A percentile compares a stretch with the other conserved stretches of the same genome.
Conservation (phyloP, 257 asterid species). For the Catharanthus roseus region DNA sequence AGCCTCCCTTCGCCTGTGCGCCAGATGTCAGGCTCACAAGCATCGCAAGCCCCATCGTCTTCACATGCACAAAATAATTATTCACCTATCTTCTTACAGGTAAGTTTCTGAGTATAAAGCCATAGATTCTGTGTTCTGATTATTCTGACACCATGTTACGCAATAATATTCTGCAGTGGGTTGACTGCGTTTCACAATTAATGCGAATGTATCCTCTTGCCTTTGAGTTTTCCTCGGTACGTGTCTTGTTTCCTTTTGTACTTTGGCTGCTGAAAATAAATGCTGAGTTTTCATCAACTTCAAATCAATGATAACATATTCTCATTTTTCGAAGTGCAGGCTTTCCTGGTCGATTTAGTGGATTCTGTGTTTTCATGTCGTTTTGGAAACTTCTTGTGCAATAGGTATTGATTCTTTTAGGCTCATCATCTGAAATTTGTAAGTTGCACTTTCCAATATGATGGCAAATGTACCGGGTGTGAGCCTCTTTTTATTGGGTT, state of each 20-base stretch:
- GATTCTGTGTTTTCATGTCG: slow-evolving; percentile 86
- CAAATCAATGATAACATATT: slow-evolving; percentile 11
- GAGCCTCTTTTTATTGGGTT: background rate
- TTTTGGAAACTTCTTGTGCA: slow-evolving; percentile 93
- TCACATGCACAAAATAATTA: slow-evolving; percentile 78
- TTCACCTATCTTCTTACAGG: slow-evolving; percentile 97
- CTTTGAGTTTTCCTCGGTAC: slow-evolving; percentile 93
- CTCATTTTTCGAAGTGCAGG: slow-evolving; percentile 41
- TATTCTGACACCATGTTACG: slow-evolving; percentile 1
- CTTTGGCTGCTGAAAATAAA: background rate
- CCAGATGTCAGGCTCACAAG: slow-evolving; percentile 53
- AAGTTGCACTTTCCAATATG: background rate
- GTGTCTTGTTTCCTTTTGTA: slow-evolving; percentile 17
- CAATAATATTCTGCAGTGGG: slow-evolving; percentile 54
- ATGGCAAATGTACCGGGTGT: no score
- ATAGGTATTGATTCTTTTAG: slow-evolving; percentile 50
- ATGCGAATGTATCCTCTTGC: slow-evolving; percentile 90
- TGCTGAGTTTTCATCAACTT: slow-evolving; percentile 1
- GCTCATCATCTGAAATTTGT: background rate
- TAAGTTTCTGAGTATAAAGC: slow-evolving; percentile 17
- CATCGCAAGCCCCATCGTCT: slow-evolving; percentile 54
- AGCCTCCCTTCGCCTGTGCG: slow-evolving; percentile 62
- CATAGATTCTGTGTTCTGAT: slow-evolving; percentile 1
- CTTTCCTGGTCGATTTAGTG: slow-evolving; percentile 79
- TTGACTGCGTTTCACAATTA: slow-evolving; percentile 88